Evolutionary conservation across 2,329 filamentous ascomycete genomes (phyloP).

Genomic region (Fusarium odoratissimum): DNA sequence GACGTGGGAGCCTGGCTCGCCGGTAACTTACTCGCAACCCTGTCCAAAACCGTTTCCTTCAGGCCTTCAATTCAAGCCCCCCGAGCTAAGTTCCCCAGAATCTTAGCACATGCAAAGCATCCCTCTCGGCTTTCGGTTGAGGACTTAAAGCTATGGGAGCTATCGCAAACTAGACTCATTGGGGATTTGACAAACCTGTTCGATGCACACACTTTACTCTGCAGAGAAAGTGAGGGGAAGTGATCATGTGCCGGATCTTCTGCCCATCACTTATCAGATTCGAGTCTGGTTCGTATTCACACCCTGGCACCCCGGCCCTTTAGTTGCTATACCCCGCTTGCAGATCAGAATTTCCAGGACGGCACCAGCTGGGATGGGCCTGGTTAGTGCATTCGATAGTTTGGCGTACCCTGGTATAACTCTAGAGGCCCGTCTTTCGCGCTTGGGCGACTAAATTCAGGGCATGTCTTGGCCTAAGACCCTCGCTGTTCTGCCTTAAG

Average conservation of each 20-base stretch:
- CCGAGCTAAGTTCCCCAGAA: neutral
- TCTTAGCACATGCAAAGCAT: constrained; percentile 5
- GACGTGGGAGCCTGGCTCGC: neutral
- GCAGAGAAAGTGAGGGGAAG: constrained; percentile 5
- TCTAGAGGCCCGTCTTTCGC: neutral
- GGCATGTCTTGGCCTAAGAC: neutral
- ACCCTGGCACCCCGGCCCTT: neutral
- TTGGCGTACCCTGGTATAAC: constrained; percentile 17
- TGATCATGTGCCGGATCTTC: constrained; percentile 13
- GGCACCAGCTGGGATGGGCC: neutral
- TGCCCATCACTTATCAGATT: constrained; percentile 12
- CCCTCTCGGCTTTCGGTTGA: neutral
- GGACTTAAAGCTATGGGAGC: neutral
- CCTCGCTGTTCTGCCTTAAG: neutral
- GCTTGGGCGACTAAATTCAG: neutral
- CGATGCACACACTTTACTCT: constrained; percentile 11
- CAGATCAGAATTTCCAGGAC: constrained; percentile 17
- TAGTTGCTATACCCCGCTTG: constrained; percentile 25
- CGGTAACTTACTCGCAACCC: neutral
- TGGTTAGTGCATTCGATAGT: constrained; percentile 2
- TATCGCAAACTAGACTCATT: constrained; percentile 28
- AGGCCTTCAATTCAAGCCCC: neutral
- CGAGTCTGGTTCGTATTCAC: neutral
- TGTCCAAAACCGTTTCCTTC: neutral
- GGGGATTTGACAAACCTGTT: neutral